Percentiles rank a stretch among this genome's conserved stretches.
Conservation (phyloP, 768 basidiomycete genomes). For the Dacryopinax primogenitus region DNA sequence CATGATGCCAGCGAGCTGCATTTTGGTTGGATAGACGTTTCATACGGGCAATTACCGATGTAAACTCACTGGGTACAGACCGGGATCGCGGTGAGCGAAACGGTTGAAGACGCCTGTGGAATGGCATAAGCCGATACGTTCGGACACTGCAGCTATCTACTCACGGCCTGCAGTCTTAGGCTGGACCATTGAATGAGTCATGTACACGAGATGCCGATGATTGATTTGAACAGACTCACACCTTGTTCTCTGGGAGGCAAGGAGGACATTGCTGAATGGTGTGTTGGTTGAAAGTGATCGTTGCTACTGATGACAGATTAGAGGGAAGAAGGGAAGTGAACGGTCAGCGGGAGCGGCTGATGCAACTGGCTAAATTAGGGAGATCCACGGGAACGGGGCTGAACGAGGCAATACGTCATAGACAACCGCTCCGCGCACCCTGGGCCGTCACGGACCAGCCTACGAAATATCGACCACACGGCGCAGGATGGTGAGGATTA, state of each 20-base stretch:
- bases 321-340: neutral
- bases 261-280: neutral
- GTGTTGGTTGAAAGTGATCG: neutral
- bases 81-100: neutral
- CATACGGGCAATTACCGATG: neutral
- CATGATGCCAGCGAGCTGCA: slow-evolving; percentile 4
- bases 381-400: neutral
- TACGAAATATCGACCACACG: too few species aligned
- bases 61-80: neutral
- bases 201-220: neutral
- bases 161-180: slow-evolving; percentile 1
- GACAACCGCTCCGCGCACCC: too few species aligned
- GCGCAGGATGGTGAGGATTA: too few species aligned
- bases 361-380: neutral
- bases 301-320: too few species aligned
- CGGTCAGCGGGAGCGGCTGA: neutral
- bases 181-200: neutral
- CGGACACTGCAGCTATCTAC: neutral
- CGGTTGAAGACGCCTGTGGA: neutral
- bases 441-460: too few species aligned
- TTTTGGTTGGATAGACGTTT: neutral
- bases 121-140: neutral
- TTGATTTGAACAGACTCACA: neutral
- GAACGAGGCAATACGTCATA: neutral
- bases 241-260: slow-evolving; percentile 5